Percentiles rank a stretch among this genome's conserved stretches.
Evolutionary conservation across 2,329 filamentous ascomycete species (phyloP).

Genomic region (Emmonsiellopsis sp.): DNA sequence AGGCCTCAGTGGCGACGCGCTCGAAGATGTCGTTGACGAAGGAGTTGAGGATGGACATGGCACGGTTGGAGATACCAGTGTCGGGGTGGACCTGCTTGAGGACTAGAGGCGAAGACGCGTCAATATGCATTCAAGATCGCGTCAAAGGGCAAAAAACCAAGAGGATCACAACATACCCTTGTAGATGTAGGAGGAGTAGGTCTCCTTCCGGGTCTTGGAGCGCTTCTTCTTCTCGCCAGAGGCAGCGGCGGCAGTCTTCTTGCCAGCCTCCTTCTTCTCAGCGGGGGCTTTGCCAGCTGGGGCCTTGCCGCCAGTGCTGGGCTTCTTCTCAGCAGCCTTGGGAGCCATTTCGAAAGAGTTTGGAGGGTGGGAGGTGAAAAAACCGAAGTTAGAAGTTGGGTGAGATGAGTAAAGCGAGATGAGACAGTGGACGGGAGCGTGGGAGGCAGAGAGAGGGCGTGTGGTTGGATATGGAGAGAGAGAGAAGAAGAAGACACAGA

Average conservation of each 20-base stretch:
- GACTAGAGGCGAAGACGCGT: conserved; percentile 50
- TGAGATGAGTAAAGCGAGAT: background rate
- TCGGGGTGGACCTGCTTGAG: conserved; percentile 99
- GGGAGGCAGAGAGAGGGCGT: conserved; percentile 11
- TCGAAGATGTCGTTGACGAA: conserved; percentile 99
- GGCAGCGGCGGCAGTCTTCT: conserved; percentile 82
- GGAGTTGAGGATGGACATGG: conserved; percentile 99
- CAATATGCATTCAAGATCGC: conserved; percentile 16
- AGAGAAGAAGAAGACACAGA: conserved; percentile 21
- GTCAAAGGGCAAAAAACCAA: conserved; percentile 5
- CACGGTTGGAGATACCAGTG: conserved; percentile 99
- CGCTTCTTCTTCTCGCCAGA: conserved; percentile 99
- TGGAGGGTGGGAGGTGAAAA: conserved; percentile 20
- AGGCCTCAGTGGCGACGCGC: conserved; percentile 96
- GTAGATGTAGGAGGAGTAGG: conserved; percentile 99
- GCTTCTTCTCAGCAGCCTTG: conserved; percentile 98
- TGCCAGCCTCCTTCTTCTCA: conserved; percentile 99
- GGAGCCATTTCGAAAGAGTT: conserved; percentile 63
- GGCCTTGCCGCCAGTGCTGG: conserved; percentile 86
- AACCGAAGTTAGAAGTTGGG: conserved; percentile 11
- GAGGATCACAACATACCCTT: conserved; percentile 60
- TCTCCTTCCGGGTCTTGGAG: conserved; percentile 99
- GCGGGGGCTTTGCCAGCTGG: conserved; percentile 67
- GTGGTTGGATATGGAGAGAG: conserved; percentile 17
- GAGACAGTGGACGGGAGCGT: conserved; percentile 8